These are phyloP conservation scores for Pisolithus thermaeus DNA, from an alignment of 1,284 basidiomycete genomes.

Conservation along the genomic window DNA sequence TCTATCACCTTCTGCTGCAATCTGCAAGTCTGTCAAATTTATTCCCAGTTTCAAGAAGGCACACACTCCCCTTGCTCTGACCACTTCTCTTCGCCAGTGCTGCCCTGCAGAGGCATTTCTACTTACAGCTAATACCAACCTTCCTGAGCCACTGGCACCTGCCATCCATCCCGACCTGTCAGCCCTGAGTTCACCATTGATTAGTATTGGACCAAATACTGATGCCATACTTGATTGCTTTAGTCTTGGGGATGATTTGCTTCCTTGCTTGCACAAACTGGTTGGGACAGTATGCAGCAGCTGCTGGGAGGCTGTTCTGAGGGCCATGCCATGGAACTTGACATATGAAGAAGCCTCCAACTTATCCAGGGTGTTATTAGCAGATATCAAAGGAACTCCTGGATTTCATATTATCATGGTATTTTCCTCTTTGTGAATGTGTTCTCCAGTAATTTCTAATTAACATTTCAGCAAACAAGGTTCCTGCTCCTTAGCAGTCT, in stretches of 20 bases:
- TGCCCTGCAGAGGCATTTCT: not conserved
- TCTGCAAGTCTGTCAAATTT: not conserved
- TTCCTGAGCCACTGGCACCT: not conserved
- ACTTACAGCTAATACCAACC: not conserved
- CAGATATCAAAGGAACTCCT: not conserved
- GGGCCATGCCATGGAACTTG: not conserved
- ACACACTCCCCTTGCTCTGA: not conserved
- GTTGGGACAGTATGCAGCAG: not conserved
- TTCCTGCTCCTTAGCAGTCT: not conserved
- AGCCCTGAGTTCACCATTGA: not conserved
- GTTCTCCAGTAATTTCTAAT: not conserved
- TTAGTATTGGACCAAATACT: constrained; percentile 2
- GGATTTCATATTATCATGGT: not conserved
- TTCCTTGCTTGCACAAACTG: not conserved
- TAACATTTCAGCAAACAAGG: not conserved
- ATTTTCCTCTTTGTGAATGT: not conserved
- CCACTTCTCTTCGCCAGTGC: not conserved
- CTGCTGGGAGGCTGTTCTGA: not conserved
- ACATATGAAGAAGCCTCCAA: not conserved
- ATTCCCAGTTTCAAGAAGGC: not conserved
- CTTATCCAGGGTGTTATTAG: not conserved
- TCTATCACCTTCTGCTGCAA: not conserved
- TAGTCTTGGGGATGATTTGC: not conserved
- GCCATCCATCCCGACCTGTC: not conserved
- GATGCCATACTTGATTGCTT: constrained; percentile 1